These are phyloP conservation scores for Malania oleifera DNA, from an alignment of 164 flowering plant genomes.

Conservation along the genomic window DNA sequence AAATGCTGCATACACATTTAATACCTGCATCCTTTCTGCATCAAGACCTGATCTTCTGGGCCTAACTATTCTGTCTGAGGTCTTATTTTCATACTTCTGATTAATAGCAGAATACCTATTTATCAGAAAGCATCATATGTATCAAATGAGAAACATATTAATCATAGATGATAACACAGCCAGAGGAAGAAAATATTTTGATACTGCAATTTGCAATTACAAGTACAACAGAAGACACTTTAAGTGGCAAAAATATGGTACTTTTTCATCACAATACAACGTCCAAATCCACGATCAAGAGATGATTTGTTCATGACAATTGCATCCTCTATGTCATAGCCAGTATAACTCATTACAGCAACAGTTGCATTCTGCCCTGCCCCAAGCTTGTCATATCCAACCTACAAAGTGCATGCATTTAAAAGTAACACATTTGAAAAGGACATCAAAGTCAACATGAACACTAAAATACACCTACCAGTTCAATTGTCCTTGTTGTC, in stretches of 20 bases:
- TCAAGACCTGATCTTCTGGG: slow-evolving; percentile 42
- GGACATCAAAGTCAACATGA: neutral
- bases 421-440: neutral
- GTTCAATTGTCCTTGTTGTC: slow-evolving; percentile 91
- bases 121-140: neutral
- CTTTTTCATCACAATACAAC: slow-evolving; percentile 92
- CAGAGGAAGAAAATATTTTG: too few relatives aligned
- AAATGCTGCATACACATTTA: neutral
- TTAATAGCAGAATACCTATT: slow-evolving; percentile 41
- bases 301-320: slow-evolving; percentile 98
- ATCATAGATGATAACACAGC: too few relatives aligned
- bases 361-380: slow-evolving; percentile 99
- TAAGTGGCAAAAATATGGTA: slow-evolving; percentile 11
- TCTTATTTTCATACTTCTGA: slow-evolving; percentile 49
- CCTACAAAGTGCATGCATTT: slow-evolving; percentile 31
- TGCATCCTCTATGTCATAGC: slow-evolving; percentile 99
- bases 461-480: slow-evolving; percentile 45
- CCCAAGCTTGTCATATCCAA: slow-evolving; percentile 90
- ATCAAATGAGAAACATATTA: neutral
- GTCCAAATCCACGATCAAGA: slow-evolving; percentile 97
- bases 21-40: slow-evolving; percentile 59
- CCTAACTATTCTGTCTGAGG: slow-evolving; percentile 56
- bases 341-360: slow-evolving; percentile 99
- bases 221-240: too few relatives aligned
- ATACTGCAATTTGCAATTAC: too few relatives aligned